phyloP scores from a whole-genome alignment of 192 early-diverging fungal species.

The Coemansia sp. region DNA sequence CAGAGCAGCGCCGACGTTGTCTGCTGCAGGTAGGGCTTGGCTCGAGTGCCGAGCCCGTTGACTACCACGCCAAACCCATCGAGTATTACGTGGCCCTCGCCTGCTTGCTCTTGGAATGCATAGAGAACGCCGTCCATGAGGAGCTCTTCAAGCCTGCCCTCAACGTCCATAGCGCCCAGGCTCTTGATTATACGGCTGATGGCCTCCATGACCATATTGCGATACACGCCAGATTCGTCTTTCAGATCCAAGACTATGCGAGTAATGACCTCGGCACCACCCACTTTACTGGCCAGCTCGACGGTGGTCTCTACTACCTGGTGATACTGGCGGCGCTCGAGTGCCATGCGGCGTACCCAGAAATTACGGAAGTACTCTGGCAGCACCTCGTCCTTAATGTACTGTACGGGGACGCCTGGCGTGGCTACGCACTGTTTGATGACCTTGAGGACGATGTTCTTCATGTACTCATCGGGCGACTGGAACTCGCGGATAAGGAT shows the following conservation, averaged over 20 bases:
- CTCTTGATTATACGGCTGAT: conserved; percentile 75
- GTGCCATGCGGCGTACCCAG: conserved; percentile 96
- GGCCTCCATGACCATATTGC: conserved; percentile 98
- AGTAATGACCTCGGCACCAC: conserved; percentile 84
- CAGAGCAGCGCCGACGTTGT: conserved; percentile 93
- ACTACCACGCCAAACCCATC: conserved; percentile 96
- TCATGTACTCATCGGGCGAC: conserved; percentile 98
- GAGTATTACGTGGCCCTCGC: conserved; percentile 84
- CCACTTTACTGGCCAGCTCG: conserved; percentile 89
- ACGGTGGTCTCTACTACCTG: conserved; percentile 97
- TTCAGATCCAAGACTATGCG: conserved; percentile 90
- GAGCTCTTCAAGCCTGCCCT: conserved; percentile 87
- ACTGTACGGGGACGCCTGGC: conserved; percentile 81
- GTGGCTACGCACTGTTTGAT: conserved; percentile 95
- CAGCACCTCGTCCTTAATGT: conserved; percentile 87
- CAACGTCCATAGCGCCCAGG: conserved; percentile 89
- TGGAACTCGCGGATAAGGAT: conserved; percentile 94
- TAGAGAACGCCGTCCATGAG: conserved; percentile 96
- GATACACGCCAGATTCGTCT: conserved; percentile 90
- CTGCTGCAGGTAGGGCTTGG: conserved; percentile 91
- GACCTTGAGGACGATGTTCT: conserved; percentile 96
- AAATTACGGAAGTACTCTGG: conserved; percentile 95
- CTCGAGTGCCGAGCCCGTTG: conserved; percentile 82
- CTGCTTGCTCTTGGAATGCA: conserved; percentile 96
- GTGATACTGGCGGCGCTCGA: conserved; percentile 89